phyloP scores from a whole-genome alignment of 2,329 filamentous ascomycete genomes.

The Beauveria sp. region DNA sequence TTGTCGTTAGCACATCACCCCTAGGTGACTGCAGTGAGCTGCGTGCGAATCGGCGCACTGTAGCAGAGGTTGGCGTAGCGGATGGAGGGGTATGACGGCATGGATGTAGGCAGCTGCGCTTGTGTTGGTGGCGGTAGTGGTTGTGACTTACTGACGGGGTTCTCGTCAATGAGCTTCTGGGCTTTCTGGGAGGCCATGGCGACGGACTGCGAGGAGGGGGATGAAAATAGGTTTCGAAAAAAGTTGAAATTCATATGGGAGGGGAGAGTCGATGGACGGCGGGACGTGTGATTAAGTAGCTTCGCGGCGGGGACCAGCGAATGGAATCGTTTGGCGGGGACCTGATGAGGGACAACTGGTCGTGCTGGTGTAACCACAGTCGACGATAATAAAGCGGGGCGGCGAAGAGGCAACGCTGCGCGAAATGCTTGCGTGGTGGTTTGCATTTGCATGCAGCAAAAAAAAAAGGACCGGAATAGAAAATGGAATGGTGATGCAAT shows the following conservation, averaged over 20 bases:
- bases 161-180: conserved; percentile 79
- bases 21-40: background rate
- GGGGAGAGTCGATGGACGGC: background rate
- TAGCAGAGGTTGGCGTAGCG: background rate
- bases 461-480: background rate
- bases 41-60: no score
- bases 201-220: conserved; percentile 50
- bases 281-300: background rate
- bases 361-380: background rate
- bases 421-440: background rate
- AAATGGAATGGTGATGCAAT: conserved; percentile 3
- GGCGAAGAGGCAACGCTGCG: background rate
- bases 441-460: background rate
- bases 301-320: background rate
- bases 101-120: background rate
- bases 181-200: conserved; percentile 80
- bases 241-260: conserved; percentile 59
- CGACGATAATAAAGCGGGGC: background rate
- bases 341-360: background rate
- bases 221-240: conserved; percentile 63
- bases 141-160: conserved; percentile 62
- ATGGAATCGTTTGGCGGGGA: background rate
- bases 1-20: background rate
- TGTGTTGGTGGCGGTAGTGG: background rate
- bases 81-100: background rate